Base-by-base conservation (phyloP, 2,329 filamentous ascomycete genomes). In the Hortaea werneckii region DNA sequence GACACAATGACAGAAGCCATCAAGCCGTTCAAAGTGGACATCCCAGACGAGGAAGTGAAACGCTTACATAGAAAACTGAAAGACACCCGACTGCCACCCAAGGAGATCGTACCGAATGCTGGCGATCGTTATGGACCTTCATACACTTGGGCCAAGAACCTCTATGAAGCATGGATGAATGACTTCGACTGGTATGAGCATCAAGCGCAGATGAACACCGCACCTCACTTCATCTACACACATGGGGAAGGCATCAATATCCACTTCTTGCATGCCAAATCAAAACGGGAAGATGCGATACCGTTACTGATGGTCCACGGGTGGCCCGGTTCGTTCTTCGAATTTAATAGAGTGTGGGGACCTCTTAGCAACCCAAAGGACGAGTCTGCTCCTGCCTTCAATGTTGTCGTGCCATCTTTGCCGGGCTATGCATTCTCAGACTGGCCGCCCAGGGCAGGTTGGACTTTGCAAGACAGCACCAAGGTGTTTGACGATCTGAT, bases 331-430 rank as follows among this genome's bases (percentile, higher is more conserved):
- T 66, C 62, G 1, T 71, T 72, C 45, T 65, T 66, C 50, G 69
- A 73, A 49, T 70, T 69, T 50, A 65, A 55, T 40, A 65, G 63
- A 47, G 20, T 20, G 20, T 20, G 20, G 20, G 20, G 4, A 2
- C 4, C 20, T 2, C 20, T 20, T 4, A 43, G 20, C 4, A 46
- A 60, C 7, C 49, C 44, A 11, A 34, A 40, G 13, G 70, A 63
- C 1, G 43, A 54, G 4, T 45, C 54, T 20, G 12, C 9, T 51
- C 50, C 2, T 65, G 71, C 0, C 20, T 82, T 80, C 53, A 71
- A 80, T 48, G 65, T 79, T 8, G 72, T 82, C 0, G 76, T 76
- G 0, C 78, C 78, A 0, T 78, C 73, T 5, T 62, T 82, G 1
- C 77, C 78, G 0, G 74, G 75, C 40, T 76, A 69, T 49, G 68